Evolutionary conservation across 441 rosid species (phyloP).

Genomic region (Populus hybrid): DNA sequence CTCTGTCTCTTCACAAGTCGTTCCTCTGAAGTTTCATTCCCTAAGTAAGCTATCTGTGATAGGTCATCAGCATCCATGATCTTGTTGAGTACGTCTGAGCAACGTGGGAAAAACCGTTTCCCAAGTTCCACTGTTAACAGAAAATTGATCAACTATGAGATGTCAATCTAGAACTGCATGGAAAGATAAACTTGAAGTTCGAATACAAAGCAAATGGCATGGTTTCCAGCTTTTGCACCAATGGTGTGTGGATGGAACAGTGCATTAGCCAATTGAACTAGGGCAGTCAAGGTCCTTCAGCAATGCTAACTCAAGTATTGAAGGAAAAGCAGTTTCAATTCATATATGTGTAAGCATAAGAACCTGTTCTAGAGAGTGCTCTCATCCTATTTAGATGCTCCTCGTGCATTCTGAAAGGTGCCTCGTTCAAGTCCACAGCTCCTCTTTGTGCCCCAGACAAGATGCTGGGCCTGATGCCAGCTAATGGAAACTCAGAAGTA

Average conservation of each 20-base stretch:
- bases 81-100: conserved; percentile 66
- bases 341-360: not conserved
- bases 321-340: not conserved
- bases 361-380: conserved; percentile 77
- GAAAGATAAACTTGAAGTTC: not conserved
- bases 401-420: conserved; percentile 60
- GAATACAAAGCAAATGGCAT: not conserved
- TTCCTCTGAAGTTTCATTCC: conserved; percentile 55
- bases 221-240: not conserved
- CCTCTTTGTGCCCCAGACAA: conserved; percentile 34
- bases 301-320: not conserved
- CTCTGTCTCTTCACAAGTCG: conserved; percentile 47
- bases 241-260: not conserved
- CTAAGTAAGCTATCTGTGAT: conserved; percentile 45
- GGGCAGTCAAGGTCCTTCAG: not conserved
- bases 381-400: conserved; percentile 61
- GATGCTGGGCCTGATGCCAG: conserved; percentile 32
- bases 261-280: not conserved
- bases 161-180: not conserved
- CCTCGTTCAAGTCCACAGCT: conserved; percentile 58
- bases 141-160: not conserved
- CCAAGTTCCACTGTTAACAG: conserved; percentile 66
- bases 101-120: conserved; percentile 69
- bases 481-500: conserved; percentile 60
- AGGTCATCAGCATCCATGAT: conserved; percentile 72